Base-by-base conservation (phyloP, 495 filamentous ascomycete species). In the Umbilicaria muhlenbergii region DNA sequence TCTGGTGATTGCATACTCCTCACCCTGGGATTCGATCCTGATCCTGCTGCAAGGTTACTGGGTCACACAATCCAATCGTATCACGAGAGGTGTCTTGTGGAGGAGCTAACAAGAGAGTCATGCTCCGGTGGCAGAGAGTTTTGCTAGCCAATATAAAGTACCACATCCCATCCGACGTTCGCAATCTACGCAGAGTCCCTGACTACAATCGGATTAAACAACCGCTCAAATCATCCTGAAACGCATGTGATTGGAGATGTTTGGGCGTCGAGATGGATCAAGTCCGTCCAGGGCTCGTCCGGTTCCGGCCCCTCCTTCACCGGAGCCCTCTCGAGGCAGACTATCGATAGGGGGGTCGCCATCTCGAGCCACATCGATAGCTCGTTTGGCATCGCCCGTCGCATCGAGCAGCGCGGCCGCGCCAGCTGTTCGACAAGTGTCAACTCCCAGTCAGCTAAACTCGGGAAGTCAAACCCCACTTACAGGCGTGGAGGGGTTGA, bases 371-470 rank as follows among this genome's bases (percentile, higher is more conserved):
- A 69, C 75, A 38, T 78, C 79, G 5, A 86, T 73, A 43, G 82
- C 82, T 31, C 74, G 83, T 45, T 66, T 88, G 16, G 79, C 78
- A 18, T 82, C 81, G 2, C 81, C 83, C 4, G 61, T 83, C 6
- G 71, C 73, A 24, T 75, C 77, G 32, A 56, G 57, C 24, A 63
- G 68, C 7, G 62, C 55, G 41, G 64, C 64, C 39, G 68, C 65
- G 17, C 69, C 74, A 15, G 59, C 68, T 21, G 59, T 67, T 47
- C 67, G 63, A 45, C 69, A 69, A 45, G 33, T 56, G 16, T 51
- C 58, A 32, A 58, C 56, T 39, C 64, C 55, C 16, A 61, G 48
- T 48, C 68, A 48, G n/a, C 40, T 52, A 38, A 36, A 36, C 33
- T 44, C 47, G 28, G 68, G 60, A 14, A 55, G 45, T 34, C 43